A percentile compares a stretch with the other conserved stretches of the same genome.
These are phyloP conservation scores for Excoecaria cochinchinensis DNA, from an alignment of 345 rosid genomes.

Conservation along the genomic window DNA sequence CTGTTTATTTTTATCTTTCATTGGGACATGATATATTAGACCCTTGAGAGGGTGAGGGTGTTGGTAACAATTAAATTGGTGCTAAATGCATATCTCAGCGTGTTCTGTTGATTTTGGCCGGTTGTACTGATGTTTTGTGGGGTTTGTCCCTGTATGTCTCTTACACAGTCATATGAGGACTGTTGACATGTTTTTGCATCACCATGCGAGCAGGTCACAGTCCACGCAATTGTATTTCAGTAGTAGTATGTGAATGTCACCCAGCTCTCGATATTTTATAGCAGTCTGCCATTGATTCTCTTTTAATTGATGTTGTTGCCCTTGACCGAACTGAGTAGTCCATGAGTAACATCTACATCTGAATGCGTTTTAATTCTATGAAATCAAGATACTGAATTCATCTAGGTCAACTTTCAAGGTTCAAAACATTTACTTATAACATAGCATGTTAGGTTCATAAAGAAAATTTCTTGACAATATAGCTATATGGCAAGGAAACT, in stretches of 20 bases:
- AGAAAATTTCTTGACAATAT: too few species aligned
- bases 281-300: too few species aligned
- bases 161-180: background rate
- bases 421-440: background rate
- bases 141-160: background rate
- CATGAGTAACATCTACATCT: background rate
- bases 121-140: background rate
- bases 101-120: background rate
- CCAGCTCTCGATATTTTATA: background rate
- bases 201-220: background rate
- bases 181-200: background rate
- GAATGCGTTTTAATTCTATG: background rate
- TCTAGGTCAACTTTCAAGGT: background rate
- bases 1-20: background rate
- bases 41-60: slow-evolving; percentile 1
- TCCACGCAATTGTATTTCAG: too few species aligned
- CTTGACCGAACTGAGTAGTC: background rate
- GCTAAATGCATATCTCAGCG: background rate
- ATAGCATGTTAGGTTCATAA: too few species aligned
- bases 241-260: background rate
- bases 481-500: background rate
- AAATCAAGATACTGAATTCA: background rate
- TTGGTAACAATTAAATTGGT: background rate
- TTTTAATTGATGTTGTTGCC: background rate
- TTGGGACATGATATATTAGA: background rate